phyloP scores from a whole-genome alignment of 2,329 filamentous ascomycete genomes.

The Talaromyces sp. region DNA sequence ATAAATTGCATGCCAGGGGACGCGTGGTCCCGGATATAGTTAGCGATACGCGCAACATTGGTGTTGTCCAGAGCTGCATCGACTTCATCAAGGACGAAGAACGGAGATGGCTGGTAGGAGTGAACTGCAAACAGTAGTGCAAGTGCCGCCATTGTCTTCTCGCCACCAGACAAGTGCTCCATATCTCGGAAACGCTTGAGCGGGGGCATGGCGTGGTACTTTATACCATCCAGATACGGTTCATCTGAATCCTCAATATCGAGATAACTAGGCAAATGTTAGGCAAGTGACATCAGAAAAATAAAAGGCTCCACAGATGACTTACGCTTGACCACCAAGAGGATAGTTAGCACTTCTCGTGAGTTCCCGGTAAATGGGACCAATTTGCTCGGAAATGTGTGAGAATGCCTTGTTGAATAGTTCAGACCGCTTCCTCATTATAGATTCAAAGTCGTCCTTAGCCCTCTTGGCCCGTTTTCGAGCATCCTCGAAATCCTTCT shows the following conservation, averaged over 20 bases:
- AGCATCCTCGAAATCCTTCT: slow-evolving; percentile 84
- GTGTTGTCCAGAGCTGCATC: slow-evolving; percentile 97
- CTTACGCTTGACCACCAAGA: slow-evolving; percentile 70
- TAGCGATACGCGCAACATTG: slow-evolving; percentile 92
- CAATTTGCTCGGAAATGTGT: slow-evolving; percentile 93
- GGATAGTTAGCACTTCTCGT: slow-evolving; percentile 88
- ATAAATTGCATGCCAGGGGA: slow-evolving; percentile 99
- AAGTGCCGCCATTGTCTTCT: slow-evolving; percentile 97
- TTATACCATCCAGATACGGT: slow-evolving; percentile 91
- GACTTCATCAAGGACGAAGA: slow-evolving; percentile 97
- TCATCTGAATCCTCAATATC: slow-evolving; percentile 96
- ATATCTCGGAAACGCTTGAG: slow-evolving; percentile 98
- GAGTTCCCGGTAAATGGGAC: slow-evolving; percentile 88
- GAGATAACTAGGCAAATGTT: slow-evolving; percentile 56
- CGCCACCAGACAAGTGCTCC: slow-evolving; percentile 94
- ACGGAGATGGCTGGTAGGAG: slow-evolving; percentile 89
- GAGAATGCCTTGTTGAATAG: slow-evolving; percentile 93
- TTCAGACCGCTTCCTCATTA: slow-evolving; percentile 78
- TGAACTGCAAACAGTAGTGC: slow-evolving; percentile 97
- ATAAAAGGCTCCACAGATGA: slow-evolving; percentile 5
- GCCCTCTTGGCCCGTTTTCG: slow-evolving; percentile 68
- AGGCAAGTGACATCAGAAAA: not conserved
- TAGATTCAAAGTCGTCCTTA: slow-evolving; percentile 75
- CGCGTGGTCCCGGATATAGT: slow-evolving; percentile 91
- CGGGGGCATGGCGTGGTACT: slow-evolving; percentile 98